These are phyloP conservation scores for Beauveria caledonica DNA, from an alignment of 2,329 filamentous ascomycete species.

Conservation along the genomic window DNA sequence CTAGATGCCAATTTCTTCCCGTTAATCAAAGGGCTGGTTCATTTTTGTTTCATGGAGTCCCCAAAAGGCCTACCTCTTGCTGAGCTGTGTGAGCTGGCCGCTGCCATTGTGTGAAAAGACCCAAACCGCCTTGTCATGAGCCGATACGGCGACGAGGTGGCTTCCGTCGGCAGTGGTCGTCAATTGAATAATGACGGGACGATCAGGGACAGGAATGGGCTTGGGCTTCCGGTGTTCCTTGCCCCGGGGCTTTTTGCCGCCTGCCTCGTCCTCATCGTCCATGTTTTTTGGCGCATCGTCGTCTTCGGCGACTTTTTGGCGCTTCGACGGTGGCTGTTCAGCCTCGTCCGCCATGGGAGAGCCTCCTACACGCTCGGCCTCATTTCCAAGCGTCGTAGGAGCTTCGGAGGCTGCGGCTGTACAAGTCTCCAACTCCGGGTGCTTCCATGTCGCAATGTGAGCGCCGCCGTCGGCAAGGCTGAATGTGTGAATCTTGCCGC, in stretches of 20 bases:
- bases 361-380: conserved; percentile 12
- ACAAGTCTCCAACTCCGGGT: conserved; percentile 33
- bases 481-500: conserved; percentile 63
- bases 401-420: conserved; percentile 14
- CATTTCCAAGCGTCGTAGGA: conserved; percentile 6
- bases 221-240: conserved; percentile 22
- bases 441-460: conserved; percentile 55
- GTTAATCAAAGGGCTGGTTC: too few relatives aligned
- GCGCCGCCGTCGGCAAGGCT: conserved; percentile 47
- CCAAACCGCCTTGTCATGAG: conserved; percentile 85
- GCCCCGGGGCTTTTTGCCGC: conserved; percentile 18
- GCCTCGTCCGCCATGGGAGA: conserved; percentile 16
- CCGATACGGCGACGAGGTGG: conserved; percentile 69
- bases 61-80: conserved; percentile 50
- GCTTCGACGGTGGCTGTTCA: conserved; percentile 29
- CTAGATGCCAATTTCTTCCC: conserved; percentile 31
- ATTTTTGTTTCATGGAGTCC: too few relatives aligned
- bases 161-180: conserved; percentile 53
- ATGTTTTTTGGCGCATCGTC: conserved; percentile 10
- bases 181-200: conserved; percentile 62
- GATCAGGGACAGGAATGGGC: conserved; percentile 33
- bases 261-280: conserved; percentile 14
- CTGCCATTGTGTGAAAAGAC: conserved; percentile 63
- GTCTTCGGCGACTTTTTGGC: conserved; percentile 24
- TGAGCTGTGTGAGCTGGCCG: conserved; percentile 58